Percentiles rank a stretch among this genome's conserved stretches.
phyloP scores from a whole-genome alignment of 2,329 filamentous ascomycete genomes.

The Domatiomyces catenatus region DNA sequence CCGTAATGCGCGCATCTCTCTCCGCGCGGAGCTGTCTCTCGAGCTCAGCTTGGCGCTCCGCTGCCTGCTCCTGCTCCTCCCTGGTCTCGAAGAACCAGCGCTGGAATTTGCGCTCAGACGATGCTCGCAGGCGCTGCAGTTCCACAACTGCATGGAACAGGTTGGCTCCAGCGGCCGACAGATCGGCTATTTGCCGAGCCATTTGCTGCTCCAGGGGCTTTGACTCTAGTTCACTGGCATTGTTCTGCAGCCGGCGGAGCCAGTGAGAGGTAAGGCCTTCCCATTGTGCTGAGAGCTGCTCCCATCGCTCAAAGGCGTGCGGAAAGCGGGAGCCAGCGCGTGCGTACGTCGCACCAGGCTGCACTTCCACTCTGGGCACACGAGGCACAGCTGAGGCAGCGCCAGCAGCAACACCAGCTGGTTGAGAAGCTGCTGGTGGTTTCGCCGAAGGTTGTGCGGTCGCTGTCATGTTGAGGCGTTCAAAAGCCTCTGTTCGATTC shows the following conservation, averaged over 20 bases:
- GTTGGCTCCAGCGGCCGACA: slow-evolving; percentile 94
- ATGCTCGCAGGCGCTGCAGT: slow-evolving; percentile 79
- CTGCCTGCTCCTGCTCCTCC: slow-evolving; percentile 67
- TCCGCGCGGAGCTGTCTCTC: slow-evolving; percentile 62
- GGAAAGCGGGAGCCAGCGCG: slow-evolving; percentile 38
- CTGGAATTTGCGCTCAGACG: slow-evolving; percentile 94
- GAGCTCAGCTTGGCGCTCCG: slow-evolving; percentile 69
- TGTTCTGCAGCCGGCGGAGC: slow-evolving; percentile 84
- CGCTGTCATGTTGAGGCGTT: slow-evolving; percentile 14
- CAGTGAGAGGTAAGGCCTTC: slow-evolving; percentile 94
- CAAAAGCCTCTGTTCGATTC: slow-evolving; percentile 16
- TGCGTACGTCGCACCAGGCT: slow-evolving; percentile 22
- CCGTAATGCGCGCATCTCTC: slow-evolving; percentile 49
- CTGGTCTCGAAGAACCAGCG: slow-evolving; percentile 96
- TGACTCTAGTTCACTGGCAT: slow-evolving; percentile 66
- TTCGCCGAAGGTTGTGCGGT: slow-evolving; percentile 4
- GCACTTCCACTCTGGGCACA: slow-evolving; percentile 15
- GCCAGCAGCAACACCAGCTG: slow-evolving; percentile 16
- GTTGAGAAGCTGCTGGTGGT: slow-evolving; percentile 10
- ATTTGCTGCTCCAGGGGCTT: slow-evolving; percentile 78
- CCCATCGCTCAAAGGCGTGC: slow-evolving; percentile 95
- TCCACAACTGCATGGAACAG: slow-evolving; percentile 96
- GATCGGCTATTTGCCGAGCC: slow-evolving; percentile 82
- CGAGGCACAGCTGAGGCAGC: neutral
- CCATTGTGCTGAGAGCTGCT: slow-evolving; percentile 93